These are phyloP conservation scores for Trypanosoma avium DNA, from an alignment of 208 protist species.

Conservation along the genomic window DNA sequence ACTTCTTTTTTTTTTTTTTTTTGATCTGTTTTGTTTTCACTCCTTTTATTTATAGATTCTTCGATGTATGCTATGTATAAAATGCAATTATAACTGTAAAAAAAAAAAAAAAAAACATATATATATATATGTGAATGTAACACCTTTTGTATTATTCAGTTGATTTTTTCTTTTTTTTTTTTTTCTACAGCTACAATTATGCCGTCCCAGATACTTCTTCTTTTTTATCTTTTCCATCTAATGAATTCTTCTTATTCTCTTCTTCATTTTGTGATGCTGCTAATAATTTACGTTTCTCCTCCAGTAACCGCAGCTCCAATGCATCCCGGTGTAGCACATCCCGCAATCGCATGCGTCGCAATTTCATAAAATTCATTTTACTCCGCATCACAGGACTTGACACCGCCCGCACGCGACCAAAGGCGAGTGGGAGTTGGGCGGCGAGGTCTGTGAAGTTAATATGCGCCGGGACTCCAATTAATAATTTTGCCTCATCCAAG, in stretches of 20 bases:
- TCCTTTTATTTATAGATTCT: too few relatives aligned
- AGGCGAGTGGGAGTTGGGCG: constrained; percentile 54
- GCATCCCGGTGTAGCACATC: constrained; percentile 83
- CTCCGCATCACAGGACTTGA: constrained; percentile 59
- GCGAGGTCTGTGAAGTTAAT: constrained; percentile 70
- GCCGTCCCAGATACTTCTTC: too few relatives aligned
- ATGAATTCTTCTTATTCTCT: neutral
- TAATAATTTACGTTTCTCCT: constrained; percentile 43
- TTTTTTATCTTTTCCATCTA: neutral
- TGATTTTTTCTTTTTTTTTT: too few relatives aligned
- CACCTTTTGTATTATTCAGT: too few relatives aligned
- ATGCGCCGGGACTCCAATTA: constrained; percentile 81
- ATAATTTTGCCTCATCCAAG: constrained; percentile 78
- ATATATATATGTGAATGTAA: too few relatives aligned
- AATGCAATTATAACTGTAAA: too few relatives aligned
- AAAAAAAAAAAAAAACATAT: too few relatives aligned
- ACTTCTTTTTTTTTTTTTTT: too few relatives aligned
- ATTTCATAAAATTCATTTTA: constrained; percentile 79
- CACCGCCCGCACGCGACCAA: constrained; percentile 48
- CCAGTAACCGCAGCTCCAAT: constrained; percentile 71
- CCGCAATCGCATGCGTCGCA: constrained; percentile 74
- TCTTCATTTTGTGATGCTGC: constrained; percentile 5
- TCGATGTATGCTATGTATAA: too few relatives aligned
- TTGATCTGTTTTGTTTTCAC: too few relatives aligned
- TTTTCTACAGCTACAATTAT: too few relatives aligned